Conservation (phyloP, 1,284 basidiomycete genomes). For the Fomitopsis palustris region DNA sequence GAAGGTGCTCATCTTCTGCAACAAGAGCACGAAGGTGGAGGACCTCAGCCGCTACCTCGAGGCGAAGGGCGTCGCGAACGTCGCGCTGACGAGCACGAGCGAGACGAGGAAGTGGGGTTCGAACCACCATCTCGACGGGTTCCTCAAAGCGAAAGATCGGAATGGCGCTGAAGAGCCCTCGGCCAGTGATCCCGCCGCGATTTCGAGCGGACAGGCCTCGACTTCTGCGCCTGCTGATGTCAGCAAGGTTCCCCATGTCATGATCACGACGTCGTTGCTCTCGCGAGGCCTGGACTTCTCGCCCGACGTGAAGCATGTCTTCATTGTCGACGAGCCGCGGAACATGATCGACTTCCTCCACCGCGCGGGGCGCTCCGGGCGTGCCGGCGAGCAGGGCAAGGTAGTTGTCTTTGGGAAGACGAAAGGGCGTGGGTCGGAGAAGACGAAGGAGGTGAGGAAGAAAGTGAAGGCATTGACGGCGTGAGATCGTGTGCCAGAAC, state of each 20-base stretch:
- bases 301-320: slow-evolving; percentile 71
- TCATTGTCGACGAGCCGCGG: slow-evolving; percentile 81
- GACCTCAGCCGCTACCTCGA: slow-evolving; percentile 55
- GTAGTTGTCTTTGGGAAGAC: slow-evolving; percentile 71
- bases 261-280: slow-evolving; percentile 87
- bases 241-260: slow-evolving; percentile 51
- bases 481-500: background rate
- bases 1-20: slow-evolving; percentile 80
- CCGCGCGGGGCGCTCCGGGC: slow-evolving; percentile 79
- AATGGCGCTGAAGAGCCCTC: background rate
- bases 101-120: slow-evolving; percentile 57
- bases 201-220: background rate
- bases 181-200: background rate
- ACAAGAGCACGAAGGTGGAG: slow-evolving; percentile 66
- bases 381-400: slow-evolving; percentile 62
- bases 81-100: slow-evolving; percentile 60
- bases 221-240: slow-evolving; percentile 9
- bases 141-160: slow-evolving; percentile 41
- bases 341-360: slow-evolving; percentile 90
- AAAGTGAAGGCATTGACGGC: slow-evolving; percentile 33
- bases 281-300: slow-evolving; percentile 90
- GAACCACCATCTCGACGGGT: slow-evolving; percentile 72
- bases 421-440: slow-evolving; percentile 42
- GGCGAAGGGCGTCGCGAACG: slow-evolving; percentile 56
- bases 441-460: slow-evolving; percentile 46